These are phyloP conservation scores for Peltaster fructicola DNA, from an alignment of 2,329 filamentous ascomycete species.

Conservation along the genomic window DNA sequence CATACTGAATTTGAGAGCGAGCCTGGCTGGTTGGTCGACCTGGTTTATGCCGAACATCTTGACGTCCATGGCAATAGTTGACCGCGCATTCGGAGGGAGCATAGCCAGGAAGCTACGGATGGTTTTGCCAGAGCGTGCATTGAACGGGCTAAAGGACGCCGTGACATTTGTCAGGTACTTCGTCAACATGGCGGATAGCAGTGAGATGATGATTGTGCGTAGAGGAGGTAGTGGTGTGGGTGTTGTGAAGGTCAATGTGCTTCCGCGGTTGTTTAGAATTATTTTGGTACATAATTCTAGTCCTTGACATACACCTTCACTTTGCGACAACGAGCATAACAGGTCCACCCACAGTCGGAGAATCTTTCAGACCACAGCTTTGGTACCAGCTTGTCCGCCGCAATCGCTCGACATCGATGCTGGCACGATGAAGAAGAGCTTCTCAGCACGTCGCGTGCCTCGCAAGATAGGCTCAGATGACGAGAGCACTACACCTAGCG, in stretches of 20 bases:
- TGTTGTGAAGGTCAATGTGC: conserved; percentile 4
- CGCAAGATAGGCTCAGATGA: conserved; percentile 61
- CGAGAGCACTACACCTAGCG: too few species aligned
- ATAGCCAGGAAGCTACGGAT: conserved; percentile 76
- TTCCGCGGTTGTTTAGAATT: conserved; percentile 1
- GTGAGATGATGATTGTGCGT: conserved; percentile 15
- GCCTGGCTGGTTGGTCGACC: conserved; percentile 48
- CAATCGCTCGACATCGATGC: background rate
- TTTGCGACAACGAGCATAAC: too few species aligned
- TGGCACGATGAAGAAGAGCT: conserved; percentile 42
- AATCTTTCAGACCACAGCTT: too few species aligned
- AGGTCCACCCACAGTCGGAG: too few species aligned
- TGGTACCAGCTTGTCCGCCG: too few species aligned
- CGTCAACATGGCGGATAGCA: conserved; percentile 54
- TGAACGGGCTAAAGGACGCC: conserved; percentile 87
- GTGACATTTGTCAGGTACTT: conserved; percentile 72
- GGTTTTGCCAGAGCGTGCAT: conserved; percentile 50
- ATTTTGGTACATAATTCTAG: too few species aligned
- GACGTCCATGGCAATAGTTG: conserved; percentile 58
- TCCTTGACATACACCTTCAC: too few species aligned
- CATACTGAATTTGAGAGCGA: conserved; percentile 76
- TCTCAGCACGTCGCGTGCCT: conserved; percentile 45
- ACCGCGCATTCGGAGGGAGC: conserved; percentile 62
- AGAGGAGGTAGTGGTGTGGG: conserved; percentile 1
- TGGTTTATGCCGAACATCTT: conserved; percentile 50